A percentile compares a stretch with the other conserved stretches of the same genome.
Conservation (phyloP, 768 basidiomycete genomes). For the Lactarius pseudohatsudake region DNA sequence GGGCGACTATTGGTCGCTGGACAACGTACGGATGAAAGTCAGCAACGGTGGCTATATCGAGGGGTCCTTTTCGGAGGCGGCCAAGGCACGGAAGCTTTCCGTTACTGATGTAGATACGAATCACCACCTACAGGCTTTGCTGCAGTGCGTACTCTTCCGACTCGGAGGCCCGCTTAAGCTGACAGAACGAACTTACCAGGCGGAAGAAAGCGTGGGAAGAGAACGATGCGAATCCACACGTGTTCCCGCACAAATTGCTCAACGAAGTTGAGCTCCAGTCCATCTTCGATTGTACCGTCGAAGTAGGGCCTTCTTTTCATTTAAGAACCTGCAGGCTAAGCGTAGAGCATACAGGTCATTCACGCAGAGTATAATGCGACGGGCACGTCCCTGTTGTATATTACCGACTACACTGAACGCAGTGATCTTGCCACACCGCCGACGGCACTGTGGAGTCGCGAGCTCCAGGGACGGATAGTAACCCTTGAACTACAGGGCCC, state of each 20-base stretch:
- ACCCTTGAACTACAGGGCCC: conserved; percentile 24
- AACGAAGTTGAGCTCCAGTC: conserved; percentile 17
- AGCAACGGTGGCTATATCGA: conserved; percentile 21
- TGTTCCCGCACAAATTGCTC: conserved; percentile 27
- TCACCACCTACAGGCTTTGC: conserved; percentile 13
- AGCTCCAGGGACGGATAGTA: conserved; percentile 16
- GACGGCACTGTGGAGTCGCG: conserved; percentile 11
- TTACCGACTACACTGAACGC: conserved; percentile 28
- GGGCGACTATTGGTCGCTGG: conserved; percentile 29
- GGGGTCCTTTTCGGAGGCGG: conserved; percentile 25
- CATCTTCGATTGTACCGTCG: conserved; percentile 28
- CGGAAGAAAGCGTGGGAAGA: conserved; percentile 30
- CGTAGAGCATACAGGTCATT: conserved; percentile 17
- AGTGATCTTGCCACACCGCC: conserved; percentile 22
- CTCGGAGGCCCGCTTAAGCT: not conserved
- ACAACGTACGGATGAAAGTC: conserved; percentile 28
- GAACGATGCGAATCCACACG: conserved; percentile 24
- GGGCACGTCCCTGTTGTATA: conserved; percentile 19
- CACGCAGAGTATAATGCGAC: conserved; percentile 20
- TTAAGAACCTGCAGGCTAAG: not conserved
- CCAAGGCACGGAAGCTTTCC: conserved; percentile 25
- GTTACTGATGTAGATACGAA: conserved; percentile 14
- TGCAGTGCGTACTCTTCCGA: conserved; percentile 18
- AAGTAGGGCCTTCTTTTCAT: conserved; percentile 10
- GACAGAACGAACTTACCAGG: conserved; percentile 8